A percentile compares a stretch with the other conserved stretches of the same genome.
Conservation (phyloP, 2,329 filamentous ascomycete genomes). For the Diaporthe sp. region DNA sequence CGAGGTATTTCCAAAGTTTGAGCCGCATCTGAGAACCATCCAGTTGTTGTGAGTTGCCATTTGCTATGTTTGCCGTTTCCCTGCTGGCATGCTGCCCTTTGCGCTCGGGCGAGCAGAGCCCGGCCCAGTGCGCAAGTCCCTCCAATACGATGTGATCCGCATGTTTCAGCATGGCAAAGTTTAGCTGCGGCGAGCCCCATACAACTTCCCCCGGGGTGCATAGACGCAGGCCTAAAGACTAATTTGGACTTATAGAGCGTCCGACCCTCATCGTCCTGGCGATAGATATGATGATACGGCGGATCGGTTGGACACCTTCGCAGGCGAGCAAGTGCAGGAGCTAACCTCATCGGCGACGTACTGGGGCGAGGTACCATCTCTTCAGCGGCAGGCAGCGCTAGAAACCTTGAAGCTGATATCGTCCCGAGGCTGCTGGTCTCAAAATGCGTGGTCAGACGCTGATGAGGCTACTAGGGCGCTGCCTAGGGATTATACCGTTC, state of each 20-base stretch:
- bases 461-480: background rate
- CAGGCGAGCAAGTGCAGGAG: background rate
- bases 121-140: background rate
- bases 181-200: background rate
- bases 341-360: fast-evolving
- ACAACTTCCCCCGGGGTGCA: background rate
- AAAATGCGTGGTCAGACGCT: background rate
- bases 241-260: background rate
- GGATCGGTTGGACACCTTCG: no score
- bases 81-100: background rate
- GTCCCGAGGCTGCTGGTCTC: background rate
- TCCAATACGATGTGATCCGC: background rate
- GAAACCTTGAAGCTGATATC: background rate
- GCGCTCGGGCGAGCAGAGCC: background rate
- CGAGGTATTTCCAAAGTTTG: background rate
- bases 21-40: background rate
- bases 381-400: background rate
- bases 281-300: no score
- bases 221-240: background rate
- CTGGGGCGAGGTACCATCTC: background rate
- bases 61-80: background rate
- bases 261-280: background rate
- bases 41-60: background rate
- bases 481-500: background rate
- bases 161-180: background rate